phyloP scores from a whole-genome alignment of 495 filamentous ascomycete species.

The Xylaria nigripes region DNA sequence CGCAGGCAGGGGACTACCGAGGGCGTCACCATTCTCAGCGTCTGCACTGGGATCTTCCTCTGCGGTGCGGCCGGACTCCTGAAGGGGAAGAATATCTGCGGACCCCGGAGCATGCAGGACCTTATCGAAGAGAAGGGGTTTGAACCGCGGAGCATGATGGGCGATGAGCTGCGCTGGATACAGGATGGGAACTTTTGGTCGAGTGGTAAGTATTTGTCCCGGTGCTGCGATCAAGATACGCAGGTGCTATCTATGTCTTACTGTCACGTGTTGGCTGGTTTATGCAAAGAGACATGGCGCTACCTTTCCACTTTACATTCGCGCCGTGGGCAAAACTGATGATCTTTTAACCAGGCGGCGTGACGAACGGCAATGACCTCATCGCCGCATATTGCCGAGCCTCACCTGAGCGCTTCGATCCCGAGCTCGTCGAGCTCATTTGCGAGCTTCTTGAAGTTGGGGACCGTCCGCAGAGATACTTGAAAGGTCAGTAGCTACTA shows the following conservation, averaged over 20 bases:
- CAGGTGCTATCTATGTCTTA: too few species aligned
- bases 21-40: conserved; percentile 40
- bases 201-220: conserved; percentile 38
- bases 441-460: conserved; percentile 44
- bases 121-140: conserved; percentile 37
- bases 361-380: conserved; percentile 58
- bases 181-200: conserved; percentile 55
- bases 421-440: conserved; percentile 39
- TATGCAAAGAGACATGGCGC: too few species aligned
- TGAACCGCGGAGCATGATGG: conserved; percentile 36
- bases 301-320: not conserved
- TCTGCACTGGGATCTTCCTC: conserved; percentile 48
- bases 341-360: conserved; percentile 35
- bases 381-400: conserved; percentile 46
- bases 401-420: conserved; percentile 34
- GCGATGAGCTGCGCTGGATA: conserved; percentile 40
- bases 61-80: conserved; percentile 44
- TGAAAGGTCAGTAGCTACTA: conserved; percentile 14
- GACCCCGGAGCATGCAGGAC: conserved; percentile 43
- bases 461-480: conserved; percentile 39
- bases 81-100: conserved; percentile 40
- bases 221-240: not conserved
- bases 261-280: too few species aligned
- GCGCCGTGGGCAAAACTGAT: not conserved
- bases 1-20: conserved; percentile 29